These are phyloP conservation scores for Phialophora macrospora DNA, from an alignment of 2,329 filamentous ascomycete species.

Conservation along the genomic window DNA sequence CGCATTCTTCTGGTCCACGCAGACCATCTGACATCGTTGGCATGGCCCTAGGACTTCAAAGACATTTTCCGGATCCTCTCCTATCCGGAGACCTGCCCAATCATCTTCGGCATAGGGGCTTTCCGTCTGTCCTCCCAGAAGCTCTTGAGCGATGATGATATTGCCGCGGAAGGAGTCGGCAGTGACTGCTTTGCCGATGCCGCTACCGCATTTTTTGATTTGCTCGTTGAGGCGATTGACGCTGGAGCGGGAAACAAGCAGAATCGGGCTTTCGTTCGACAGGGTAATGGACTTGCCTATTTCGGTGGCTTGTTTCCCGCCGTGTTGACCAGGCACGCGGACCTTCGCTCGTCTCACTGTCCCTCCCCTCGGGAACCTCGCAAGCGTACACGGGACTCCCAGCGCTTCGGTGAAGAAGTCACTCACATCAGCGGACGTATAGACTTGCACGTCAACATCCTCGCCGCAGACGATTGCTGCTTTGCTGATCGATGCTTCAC, in stretches of 20 bases:
- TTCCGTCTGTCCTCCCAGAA: constrained; percentile 49
- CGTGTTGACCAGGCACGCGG: constrained; percentile 60
- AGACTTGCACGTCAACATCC: constrained; percentile 70
- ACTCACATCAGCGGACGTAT: constrained; percentile 68
- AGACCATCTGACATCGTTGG: constrained; percentile 93
- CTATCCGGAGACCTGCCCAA: constrained; percentile 73
- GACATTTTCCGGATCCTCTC: constrained; percentile 42
- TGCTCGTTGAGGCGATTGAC: constrained; percentile 75
- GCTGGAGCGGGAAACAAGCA: constrained; percentile 80
- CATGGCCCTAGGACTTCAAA: constrained; percentile 77
- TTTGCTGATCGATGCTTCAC: constrained; percentile 44
- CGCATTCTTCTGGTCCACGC: constrained; percentile 83
- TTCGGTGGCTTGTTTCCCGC: constrained; percentile 57
- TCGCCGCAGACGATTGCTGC: constrained; percentile 83
- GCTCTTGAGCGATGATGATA: constrained; percentile 68
- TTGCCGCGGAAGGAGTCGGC: constrained; percentile 87
- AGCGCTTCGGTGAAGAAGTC: constrained; percentile 77
- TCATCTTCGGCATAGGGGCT: constrained; percentile 77
- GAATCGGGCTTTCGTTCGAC: constrained; percentile 91
- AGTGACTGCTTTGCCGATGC: constrained; percentile 60
- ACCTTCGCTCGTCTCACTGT: constrained; percentile 35
- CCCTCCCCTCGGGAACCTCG: constrained; percentile 72
- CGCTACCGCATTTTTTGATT: constrained; percentile 61
- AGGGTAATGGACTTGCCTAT: constrained; percentile 68
- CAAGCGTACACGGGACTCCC: constrained; percentile 79